A percentile compares a stretch with the other conserved stretches of the same genome.
phyloP scores from a whole-genome alignment of 441 rosid genomes.

The Populus hybrid region DNA sequence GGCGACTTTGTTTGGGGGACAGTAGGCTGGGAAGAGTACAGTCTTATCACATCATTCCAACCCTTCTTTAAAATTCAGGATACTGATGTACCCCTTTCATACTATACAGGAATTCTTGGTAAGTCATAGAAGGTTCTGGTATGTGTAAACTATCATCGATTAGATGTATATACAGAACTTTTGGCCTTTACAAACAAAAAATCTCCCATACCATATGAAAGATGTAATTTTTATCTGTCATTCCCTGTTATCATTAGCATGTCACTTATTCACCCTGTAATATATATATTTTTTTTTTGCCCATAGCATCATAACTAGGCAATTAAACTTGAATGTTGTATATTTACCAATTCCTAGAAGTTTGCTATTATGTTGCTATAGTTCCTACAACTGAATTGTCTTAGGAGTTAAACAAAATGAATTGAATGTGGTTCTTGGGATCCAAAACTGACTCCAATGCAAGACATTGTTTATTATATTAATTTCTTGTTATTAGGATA shows the following conservation, averaged over 20 bases:
- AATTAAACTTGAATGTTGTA: background rate
- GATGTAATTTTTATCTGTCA: background rate
- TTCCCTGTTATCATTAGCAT: background rate
- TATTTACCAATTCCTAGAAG: background rate
- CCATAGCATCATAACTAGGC: background rate
- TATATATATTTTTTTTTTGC: background rate
- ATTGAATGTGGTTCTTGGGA: background rate
- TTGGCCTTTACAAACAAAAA: background rate
- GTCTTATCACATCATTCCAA: constrained; percentile 37
- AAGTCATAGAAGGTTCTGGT: background rate
- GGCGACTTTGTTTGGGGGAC: constrained; percentile 59
- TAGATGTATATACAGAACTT: background rate
- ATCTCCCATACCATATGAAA: background rate
- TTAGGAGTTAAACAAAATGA: background rate
- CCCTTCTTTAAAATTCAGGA: constrained; percentile 48
- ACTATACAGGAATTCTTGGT: constrained; percentile 78
- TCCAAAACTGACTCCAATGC: background rate
- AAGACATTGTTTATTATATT: background rate
- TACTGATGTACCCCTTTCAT: constrained; percentile 59
- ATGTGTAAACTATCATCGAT: background rate
- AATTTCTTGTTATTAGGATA: background rate
- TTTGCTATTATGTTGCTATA: background rate
- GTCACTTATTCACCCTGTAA: background rate
- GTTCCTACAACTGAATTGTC: background rate
- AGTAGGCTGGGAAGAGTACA: constrained; percentile 72